A percentile compares a stretch with the other conserved stretches of the same genome.
Evolutionary conservation across 176 grass and related monocot genomes (phyloP).

Genomic region (Juncus effusus): DNA sequence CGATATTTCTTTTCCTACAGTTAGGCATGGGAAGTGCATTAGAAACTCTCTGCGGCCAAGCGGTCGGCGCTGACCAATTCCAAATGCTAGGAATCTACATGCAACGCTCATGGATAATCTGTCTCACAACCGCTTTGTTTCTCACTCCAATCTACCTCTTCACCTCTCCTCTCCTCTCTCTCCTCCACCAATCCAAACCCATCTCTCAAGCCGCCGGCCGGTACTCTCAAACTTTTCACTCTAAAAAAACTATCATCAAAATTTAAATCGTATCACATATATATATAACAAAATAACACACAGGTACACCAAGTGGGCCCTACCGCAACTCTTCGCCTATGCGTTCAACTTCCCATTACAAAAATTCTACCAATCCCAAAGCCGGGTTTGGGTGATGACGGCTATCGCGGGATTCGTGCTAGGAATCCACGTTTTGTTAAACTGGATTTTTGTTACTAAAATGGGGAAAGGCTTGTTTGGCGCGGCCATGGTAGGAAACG

Average conservation of each 20-base stretch:
- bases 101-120: constrained; percentile 80
- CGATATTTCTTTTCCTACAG: constrained; percentile 17
- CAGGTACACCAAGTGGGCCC: constrained; percentile 31
- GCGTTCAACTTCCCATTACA: constrained; percentile 65
- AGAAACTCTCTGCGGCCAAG: constrained; percentile 80
- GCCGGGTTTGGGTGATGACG: constrained; percentile 54
- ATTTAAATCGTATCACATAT: no score
- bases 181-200: constrained; percentile 39
- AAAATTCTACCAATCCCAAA: constrained; percentile 76
- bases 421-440: constrained; percentile 38
- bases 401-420: constrained; percentile 34
- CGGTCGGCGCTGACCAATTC: constrained; percentile 46
- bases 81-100: constrained; percentile 63
- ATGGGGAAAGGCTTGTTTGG: constrained; percentile 43
- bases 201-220: constrained; percentile 36
- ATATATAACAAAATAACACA: no score
- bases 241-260: no score
- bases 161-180: constrained; percentile 40
- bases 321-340: constrained; percentile 52
- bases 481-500: constrained; percentile 39
- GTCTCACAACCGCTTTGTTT: constrained; percentile 26
- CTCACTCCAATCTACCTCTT: constrained; percentile 48
- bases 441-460: constrained; percentile 41
- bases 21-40: constrained; percentile 77
- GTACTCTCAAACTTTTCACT: constrained; percentile 4